Base-by-base conservation (phyloP, 1,139 yeast genomes). In the Pichia sp. region DNA sequence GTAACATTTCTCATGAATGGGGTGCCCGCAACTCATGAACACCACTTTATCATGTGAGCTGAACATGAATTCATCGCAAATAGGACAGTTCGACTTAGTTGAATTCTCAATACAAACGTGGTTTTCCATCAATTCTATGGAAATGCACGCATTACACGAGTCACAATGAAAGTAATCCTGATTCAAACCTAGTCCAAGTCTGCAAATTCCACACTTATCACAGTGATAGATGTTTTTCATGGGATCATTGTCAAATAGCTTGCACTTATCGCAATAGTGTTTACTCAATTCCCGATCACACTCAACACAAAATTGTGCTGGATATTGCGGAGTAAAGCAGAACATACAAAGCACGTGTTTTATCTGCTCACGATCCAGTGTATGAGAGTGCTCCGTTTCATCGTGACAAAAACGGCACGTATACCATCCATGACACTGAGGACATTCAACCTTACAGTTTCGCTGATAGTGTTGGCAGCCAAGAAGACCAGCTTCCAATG, bases 21-120 rank as follows among this genome's bases (percentile, higher is more conserved):
- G 85, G 60, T 88, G 97, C 4, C 96, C 96, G 59, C 97, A 88
- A 34, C 75, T 72, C 96, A 88, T 86, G 57, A 87, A 86, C 14
- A 86, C 94, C 27, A 87, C 94, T 21, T 87, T 81, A 51, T 69
- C 72, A 5, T 83, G 77, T n/a, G 93, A 80, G 6, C 87, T 82
- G 56, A 88, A 88, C 72, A 88, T 74, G 56, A 80, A 87, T 50
- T 87, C 96, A 42, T 83, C 86, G 60, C 97, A 88, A 25, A 88
- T 85, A 2, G 96, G 94, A 57, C 97, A 88, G 56, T 87, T 79
- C 42, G 94, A 82, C 55, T 83, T 93, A 1, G 96, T 86, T 6
- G 94, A 78, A 49, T 86, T 79, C 50, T 82, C 85, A 40, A 87
- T 77, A 60, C 96, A 87, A 49, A 72, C 74, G 60, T 87, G 97